Evolutionary conservation across 1,139 yeast species (phyloP), one percentile per base, ranked within the genome.

Genomic region (Geotrichum klebahnii): DNA sequence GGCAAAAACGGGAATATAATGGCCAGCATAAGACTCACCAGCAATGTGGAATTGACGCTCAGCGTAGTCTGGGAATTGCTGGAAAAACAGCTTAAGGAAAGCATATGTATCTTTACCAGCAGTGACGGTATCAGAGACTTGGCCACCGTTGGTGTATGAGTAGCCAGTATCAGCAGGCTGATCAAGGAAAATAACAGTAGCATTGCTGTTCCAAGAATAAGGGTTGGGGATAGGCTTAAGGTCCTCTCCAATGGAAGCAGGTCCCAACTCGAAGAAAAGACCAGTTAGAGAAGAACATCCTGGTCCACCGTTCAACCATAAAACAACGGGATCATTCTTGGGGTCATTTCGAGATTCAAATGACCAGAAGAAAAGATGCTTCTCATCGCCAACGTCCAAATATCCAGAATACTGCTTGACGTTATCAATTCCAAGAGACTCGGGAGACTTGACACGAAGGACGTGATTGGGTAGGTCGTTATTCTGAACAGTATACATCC

Each of bases 151-250:
- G 9, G 94, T 84, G 70, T 88, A 89, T 5, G 96, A 88, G 71
- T 81, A 89, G 43, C 97, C 97, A 47, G 86, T 95, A 56, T 88
- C 87, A 50, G 89, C 95, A 1, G 97, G 97, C 70, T 89, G 97
- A 69, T 90, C 97, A 62, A 90, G 77, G 75, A 86, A 90, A 64
- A 90, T 86, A 37, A 89, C 92, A 16, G 92, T 79, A 22, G 97
- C 96, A 63, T 88, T 88, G 58, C 79, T 74, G 69, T 88, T 89
- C 96, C 96, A 89, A 10, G 95, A 78, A 69, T 79, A 72, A 41
- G 90, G 90, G 71, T 88, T 88, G 69, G 72, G 73, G 50, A 81
- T 78, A 26, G 95, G 94, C 63, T 81, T 79, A 60, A 84, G 71
- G 53, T 82, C 76, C 29, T 76, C 65, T 59, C 77, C 81, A 57